Evolutionary conservation across 805 yeast genomes (phyloP).

Genomic region (Ogataea methanolica): DNA sequence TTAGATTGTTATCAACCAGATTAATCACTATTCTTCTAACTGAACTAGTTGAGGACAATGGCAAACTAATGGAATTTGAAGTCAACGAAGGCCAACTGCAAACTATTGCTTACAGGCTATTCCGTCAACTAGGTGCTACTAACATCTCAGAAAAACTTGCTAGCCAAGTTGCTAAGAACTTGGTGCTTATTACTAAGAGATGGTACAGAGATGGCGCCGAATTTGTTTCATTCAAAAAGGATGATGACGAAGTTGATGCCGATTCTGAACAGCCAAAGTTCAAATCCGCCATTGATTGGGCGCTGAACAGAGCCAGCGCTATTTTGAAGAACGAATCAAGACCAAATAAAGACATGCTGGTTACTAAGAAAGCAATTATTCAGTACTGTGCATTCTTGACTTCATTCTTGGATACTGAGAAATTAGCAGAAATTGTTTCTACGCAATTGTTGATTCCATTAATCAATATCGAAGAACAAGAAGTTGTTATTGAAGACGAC

Average conservation of each 20-base stretch:
- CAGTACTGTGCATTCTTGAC: constrained; percentile 62
- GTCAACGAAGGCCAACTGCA: constrained; percentile 46
- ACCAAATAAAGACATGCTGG: constrained; percentile 44
- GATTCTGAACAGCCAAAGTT: constrained; percentile 26
- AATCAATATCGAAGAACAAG: constrained; percentile 31
- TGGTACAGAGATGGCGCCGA: constrained; percentile 51
- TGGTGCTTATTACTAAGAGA: constrained; percentile 52
- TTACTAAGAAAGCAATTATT: constrained; percentile 63
- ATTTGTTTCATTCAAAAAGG: constrained; percentile 24
- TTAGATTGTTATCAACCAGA: constrained; percentile 62
- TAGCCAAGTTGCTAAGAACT: constrained; percentile 58
- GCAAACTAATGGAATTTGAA: constrained; percentile 26
- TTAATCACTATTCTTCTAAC: constrained; percentile 50
- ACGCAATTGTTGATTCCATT: constrained; percentile 26
- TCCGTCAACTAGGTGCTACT: constrained; percentile 84
- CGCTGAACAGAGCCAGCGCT: constrained; percentile 56
- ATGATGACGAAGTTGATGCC: constrained; percentile 20
- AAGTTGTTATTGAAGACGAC: constrained; percentile 31
- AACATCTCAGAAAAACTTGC: constrained; percentile 59
- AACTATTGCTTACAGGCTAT: constrained; percentile 57
- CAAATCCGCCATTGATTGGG: constrained; percentile 49
- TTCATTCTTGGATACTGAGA: constrained; percentile 42
- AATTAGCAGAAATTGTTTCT: constrained; percentile 38
- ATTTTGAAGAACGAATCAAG: constrained; percentile 62
- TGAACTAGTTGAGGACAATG: constrained; percentile 15